Base-by-base conservation (phyloP, 1,139 yeast species). In the Sugiyamaella neomexicana region DNA sequence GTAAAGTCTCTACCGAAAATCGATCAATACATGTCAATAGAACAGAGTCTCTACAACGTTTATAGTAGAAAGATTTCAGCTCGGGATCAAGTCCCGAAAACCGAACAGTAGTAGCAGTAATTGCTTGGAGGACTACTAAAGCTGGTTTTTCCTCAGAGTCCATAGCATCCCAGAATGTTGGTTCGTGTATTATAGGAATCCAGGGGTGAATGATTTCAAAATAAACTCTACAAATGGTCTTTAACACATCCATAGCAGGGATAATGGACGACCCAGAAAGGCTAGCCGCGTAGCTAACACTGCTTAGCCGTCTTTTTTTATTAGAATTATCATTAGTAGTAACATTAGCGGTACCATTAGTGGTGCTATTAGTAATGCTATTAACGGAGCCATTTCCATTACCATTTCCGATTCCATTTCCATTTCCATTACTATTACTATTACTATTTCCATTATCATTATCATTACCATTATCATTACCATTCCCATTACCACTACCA, bases 1-100 rank as follows among this genome's bases (percentile, higher is more conserved):
- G 65, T 15, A 64, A 54, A 12, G 59, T 61, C 42, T 63, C 65
- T 5, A 63, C 63, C 12, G 63, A 60, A 32, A 60, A 59, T n/a
- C 54, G 15, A 25, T 62, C 65, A 57, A 62, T 55, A 23, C 60
- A 55, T n/a, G 61, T 50, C 16, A 61, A 49, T 15, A 62, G 27
- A 1, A 61, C 63, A 1, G 55, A 25, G 38, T 59, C 57, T 13
- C 63, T 52, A 43, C 64, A 62, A 4, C 47, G 46, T 13, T 52
- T 45, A 45, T 55, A 58, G 32, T 50, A 58, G 34, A 25, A 40
- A 25, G 25, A 47, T 47, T 42, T 58, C 32, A 29, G 52, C 17
- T 42, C 54, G 6, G 34, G 50, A 7, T 43, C 46, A 8, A 54
- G 49, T 10, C 32, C 32, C 1, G 56, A 45, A 38, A 61, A 62